Percentiles rank a stretch among this genome's conserved stretches.
These are phyloP conservation scores for Dentipellis sp. DNA, from an alignment of 768 basidiomycete species.

Conservation along the genomic window DNA sequence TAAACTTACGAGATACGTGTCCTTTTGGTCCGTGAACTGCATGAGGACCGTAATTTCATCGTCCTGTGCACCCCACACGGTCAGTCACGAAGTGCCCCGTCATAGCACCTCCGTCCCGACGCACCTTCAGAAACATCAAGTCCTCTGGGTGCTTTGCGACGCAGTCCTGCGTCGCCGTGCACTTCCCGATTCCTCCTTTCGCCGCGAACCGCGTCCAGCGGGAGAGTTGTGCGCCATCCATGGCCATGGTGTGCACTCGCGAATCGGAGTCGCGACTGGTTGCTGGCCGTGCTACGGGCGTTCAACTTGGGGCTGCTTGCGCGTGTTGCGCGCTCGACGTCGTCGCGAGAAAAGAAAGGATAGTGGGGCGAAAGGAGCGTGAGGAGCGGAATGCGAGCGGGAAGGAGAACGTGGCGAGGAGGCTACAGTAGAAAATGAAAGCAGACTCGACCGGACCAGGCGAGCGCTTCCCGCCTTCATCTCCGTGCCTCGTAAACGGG, in stretches of 20 bases:
- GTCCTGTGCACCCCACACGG: constrained; percentile 32
- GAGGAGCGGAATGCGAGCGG: background rate
- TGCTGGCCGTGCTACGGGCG: background rate
- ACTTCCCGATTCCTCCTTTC: constrained; percentile 80
- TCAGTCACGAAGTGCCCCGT: background rate
- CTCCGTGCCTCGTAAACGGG: too few relatives aligned
- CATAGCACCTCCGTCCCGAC: constrained; percentile 14
- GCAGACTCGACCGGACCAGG: too few relatives aligned
- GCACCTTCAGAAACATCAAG: constrained; percentile 80
- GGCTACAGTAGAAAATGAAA: too few relatives aligned
- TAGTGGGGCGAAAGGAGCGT: background rate
- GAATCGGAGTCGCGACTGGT: background rate
- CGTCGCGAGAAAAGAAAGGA: background rate
- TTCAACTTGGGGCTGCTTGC: background rate
- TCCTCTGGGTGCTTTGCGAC: constrained; percentile 66
- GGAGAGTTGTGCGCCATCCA: constrained; percentile 67
- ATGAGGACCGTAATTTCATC: constrained; percentile 75
- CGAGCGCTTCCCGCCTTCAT: too few relatives aligned
- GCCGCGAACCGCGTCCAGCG: constrained; percentile 80
- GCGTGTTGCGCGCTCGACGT: background rate
- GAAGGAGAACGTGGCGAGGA: background rate
- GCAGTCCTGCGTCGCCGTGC: constrained; percentile 65
- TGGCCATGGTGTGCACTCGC: constrained; percentile 14
- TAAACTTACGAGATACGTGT: constrained; percentile 51
- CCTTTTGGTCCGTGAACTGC: constrained; percentile 48